A percentile compares a stretch with the other conserved stretches of the same genome.
phyloP scores from a whole-genome alignment of 306 rosid species.

The Begonia masoniana region DNA sequence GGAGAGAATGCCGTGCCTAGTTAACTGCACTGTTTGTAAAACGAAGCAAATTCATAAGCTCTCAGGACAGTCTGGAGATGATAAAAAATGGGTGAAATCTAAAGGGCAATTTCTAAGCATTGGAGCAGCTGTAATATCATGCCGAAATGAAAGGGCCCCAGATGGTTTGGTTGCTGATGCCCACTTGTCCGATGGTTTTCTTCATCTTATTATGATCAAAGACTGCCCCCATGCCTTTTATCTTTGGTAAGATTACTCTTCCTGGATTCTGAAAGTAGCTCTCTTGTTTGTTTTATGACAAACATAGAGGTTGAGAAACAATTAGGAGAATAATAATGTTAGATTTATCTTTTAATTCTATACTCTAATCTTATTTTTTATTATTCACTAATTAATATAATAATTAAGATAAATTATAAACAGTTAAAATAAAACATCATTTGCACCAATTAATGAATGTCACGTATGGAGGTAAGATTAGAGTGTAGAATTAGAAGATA shows the following conservation, averaged over 20 bases:
- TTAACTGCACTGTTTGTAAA: conserved; percentile 57
- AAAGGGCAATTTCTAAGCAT: conserved; percentile 73
- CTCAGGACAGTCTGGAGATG: conserved; percentile 27
- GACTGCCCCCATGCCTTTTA: conserved; percentile 75
- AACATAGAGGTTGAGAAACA: too few relatives aligned
- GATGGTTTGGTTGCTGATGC: conserved; percentile 96
- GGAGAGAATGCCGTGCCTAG: conserved; percentile 46
- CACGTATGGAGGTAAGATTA: too few relatives aligned
- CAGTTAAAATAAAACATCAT: too few relatives aligned
- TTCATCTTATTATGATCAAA: conserved; percentile 70
- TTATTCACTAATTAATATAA: too few relatives aligned
- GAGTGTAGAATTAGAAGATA: too few relatives aligned
- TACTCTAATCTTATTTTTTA: too few relatives aligned
- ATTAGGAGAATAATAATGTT: not conserved
- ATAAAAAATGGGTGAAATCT: conserved; percentile 54
- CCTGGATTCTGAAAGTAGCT: too few relatives aligned
- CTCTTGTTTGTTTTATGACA: too few relatives aligned
- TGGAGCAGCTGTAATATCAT: conserved; percentile 86
- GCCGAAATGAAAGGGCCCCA: conserved; percentile 85
- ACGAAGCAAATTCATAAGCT: conserved; percentile 19
- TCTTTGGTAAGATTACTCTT: conserved; percentile 41
- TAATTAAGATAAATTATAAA: too few relatives aligned
- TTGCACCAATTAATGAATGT: too few relatives aligned
- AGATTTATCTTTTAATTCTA: not conserved
- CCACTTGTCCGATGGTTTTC: conserved; percentile 89